Base-by-base conservation (phyloP, 768 basidiomycete genomes). In the Podaxis sp. region DNA sequence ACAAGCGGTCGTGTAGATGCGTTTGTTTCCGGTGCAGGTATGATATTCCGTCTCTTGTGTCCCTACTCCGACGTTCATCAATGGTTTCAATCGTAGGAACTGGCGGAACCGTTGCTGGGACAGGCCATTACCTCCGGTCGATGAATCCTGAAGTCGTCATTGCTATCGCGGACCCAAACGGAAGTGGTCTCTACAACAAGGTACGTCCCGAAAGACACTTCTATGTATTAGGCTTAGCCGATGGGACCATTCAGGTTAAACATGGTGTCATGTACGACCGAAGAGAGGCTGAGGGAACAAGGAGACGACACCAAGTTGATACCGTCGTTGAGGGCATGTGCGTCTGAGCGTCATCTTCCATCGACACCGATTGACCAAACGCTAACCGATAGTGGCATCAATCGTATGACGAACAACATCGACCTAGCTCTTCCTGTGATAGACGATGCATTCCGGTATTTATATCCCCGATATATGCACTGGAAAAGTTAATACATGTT, bases 181-280 rank as follows among this genome's bases (percentile, higher is more conserved):
- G 96, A 8, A 95, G 93, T 68, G 97, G 97, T 1, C 76, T 99
- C 56, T 97, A 89, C 75, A 98, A 98, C 76, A 97, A 96, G 82
- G 93, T 90, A 56, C 11, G 28, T 15, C 53, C 22, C 17, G 7
- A 41, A 41, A 4, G 24, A 48, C 41, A 26, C 15, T 3, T 38
- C 24, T 2, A 28, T 20, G 26, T 33, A 1, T 20, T 33, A 11
- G 49, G 12, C 17, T 46, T 58, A 11, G 26, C 60, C 58, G n/a
- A 54, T 26, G 28, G 17, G 33, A 11, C 7, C 56, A 8, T 56
- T 3, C 40, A 91, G 89, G 85, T 97, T 58, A 93, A 92, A 76
- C 84, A 88, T 66, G 95, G 94, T 4, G 97, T 98, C 6, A 93
- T 99, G 95, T 99, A 89, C 70, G 92, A 96, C 71, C 80, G 75